Conservation (phyloP, 768 basidiomycete species). For the Tephrocybe sp. region DNA sequence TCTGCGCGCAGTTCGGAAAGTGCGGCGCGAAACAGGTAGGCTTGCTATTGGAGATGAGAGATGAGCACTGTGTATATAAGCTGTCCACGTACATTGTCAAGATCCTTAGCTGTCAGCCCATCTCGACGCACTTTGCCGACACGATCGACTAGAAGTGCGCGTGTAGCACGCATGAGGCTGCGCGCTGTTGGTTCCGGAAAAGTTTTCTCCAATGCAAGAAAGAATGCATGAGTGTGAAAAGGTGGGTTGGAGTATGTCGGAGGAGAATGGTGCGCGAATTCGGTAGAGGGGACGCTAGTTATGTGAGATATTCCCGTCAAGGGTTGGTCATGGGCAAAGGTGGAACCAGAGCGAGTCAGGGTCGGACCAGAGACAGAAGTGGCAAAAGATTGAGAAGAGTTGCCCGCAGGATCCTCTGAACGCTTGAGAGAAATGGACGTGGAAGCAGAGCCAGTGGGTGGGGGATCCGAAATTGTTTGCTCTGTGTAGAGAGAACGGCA, state of each 20-base stretch:
- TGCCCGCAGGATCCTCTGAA: conserved; percentile 11
- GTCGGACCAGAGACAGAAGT: conserved; percentile 5
- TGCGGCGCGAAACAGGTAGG: conserved; percentile 93
- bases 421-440: conserved; percentile 13
- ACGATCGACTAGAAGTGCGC: conserved; percentile 78
- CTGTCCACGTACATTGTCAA: conserved; percentile 67
- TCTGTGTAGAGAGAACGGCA: conserved; percentile 12
- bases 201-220: conserved; percentile 65
- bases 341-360: conserved; percentile 10
- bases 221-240: conserved; percentile 83
- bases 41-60: conserved; percentile 59
- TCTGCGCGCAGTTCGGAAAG: conserved; percentile 88
- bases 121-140: conserved; percentile 69
- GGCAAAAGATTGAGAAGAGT: conserved; percentile 5
- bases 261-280: conserved; percentile 20
- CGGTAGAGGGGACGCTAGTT: conserved; percentile 20
- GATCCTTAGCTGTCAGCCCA: conserved; percentile 71
- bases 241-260: conserved; percentile 65
- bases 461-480: conserved; percentile 16
- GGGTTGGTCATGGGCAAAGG: conserved; percentile 14
- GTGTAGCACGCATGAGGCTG: conserved; percentile 81
- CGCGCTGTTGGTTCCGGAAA: conserved; percentile 76
- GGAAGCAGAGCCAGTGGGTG: neutral
- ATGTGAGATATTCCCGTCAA: conserved; percentile 10
- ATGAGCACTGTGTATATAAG: neutral